A percentile compares a stretch with the other conserved stretches of the same genome.
Evolutionary conservation across 257 asterid species (phyloP).

Genomic region (Verbascum thapsus): DNA sequence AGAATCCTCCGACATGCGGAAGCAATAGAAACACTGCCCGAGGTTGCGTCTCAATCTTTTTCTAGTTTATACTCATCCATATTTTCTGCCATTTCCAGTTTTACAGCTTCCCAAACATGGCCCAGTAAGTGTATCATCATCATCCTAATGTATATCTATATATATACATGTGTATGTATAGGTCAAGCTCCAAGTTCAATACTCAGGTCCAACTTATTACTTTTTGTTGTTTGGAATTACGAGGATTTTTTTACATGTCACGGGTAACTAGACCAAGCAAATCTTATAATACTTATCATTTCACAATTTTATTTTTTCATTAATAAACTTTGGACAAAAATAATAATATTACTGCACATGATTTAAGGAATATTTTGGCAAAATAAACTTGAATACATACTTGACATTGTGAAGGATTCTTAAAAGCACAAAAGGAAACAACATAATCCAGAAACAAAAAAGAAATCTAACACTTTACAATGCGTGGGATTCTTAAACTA

Average conservation of each 20-base stretch:
- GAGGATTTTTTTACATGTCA: not conserved
- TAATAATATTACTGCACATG: too few species aligned
- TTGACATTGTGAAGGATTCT: too few species aligned
- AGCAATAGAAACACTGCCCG: slow-evolving; percentile 12
- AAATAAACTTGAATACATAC: too few species aligned
- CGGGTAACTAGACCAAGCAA: not conserved
- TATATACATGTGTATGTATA: not conserved
- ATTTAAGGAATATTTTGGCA: too few species aligned
- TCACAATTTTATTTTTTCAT: too few species aligned
- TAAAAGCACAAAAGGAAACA: not conserved
- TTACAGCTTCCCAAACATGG: not conserved
- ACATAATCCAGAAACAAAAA: not conserved
- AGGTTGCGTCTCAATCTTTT: not conserved
- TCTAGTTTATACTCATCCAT: not conserved
- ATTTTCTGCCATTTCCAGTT: not conserved
- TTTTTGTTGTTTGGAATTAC: not conserved
- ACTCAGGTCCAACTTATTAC: not conserved
- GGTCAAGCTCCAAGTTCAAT: not conserved
- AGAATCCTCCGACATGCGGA: not conserved
- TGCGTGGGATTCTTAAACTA: slow-evolving; percentile 41
- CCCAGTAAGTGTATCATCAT: not conserved
- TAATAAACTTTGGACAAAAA: too few species aligned
- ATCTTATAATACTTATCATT: too few species aligned
- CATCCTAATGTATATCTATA: not conserved
- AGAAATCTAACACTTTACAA: not conserved